Evolutionary conservation across 805 yeast genomes (phyloP), one percentile per base, ranked within the genome.

Genomic region (Kodamaea restingae): DNA sequence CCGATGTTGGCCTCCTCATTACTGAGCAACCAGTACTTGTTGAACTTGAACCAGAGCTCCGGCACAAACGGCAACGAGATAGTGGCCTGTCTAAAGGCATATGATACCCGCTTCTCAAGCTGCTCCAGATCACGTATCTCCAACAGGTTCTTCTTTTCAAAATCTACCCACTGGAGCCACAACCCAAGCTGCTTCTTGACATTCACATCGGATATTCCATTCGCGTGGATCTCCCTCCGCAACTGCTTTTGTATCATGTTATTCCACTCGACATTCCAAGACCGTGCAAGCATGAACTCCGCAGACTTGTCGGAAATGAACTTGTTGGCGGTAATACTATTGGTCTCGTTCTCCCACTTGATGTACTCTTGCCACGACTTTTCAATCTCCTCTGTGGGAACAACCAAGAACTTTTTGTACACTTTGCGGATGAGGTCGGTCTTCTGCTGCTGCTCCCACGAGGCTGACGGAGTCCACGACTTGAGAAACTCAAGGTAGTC

Each of bases 391-490:
- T 74, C 73, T 18, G 86, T 70, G 3, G 98, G 98, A n/a, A 80
- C 71, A n/a, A 75, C 67, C 14, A 88, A 69, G 46, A 84, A 78
- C 42, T 75, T 75, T 48, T 83, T 77, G 58, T 82, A 87, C 4
- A 84, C 71, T 45, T 79, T 80, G 50, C 98, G 73, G 34, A 84
- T 75, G 52, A 81, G 67, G 52, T 87, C 96, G 52, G 76, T 73
- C 47, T 85, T 82, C 50, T 84, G 90, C 55, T 84, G 88, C 46
- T 78, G 82, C 55, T 91, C 98, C 84, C 91, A 87, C 32, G 81
- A 77, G 25, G 81, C 78, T 12, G 78, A 71, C 2, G 95, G 90
- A 35, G 78, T 79, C 91, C 93, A 85, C 24, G 75, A 67, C 47
- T 79, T 81, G 45, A 88, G 71, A 52, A 88, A 88, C 7, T 74